Evolutionary conservation across 1,284 basidiomycete species (phyloP), one percentile per base, ranked within the genome.

Genomic region (Inonotus hispidus): DNA sequence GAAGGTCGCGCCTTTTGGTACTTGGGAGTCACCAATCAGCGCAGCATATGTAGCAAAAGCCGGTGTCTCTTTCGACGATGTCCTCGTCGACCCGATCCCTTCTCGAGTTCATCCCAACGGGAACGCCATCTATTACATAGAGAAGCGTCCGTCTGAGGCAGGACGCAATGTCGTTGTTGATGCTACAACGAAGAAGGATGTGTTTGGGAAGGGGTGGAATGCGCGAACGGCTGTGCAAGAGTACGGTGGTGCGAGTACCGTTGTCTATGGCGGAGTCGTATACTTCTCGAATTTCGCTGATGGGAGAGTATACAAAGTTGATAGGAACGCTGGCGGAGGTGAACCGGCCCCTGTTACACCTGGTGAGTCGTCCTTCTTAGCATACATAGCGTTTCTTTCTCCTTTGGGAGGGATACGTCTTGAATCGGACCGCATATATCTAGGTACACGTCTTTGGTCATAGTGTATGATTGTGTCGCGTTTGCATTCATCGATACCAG

Each of bases 281-380:
- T 84, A 84, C 69, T 88, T 87, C 70, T 85, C 85, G 1, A 73
- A 84, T 67, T 73, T 77, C 47, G 64, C 60, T 2, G 83, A 86
- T 65, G 75, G 77, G 0, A 72, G 80, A 10, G 77, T 86, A 0
- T 85, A 86, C 68, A 65, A 67, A 16, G 67, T 77, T 29, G 65
- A 66, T 19, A 14, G 29, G 7, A 52, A 52, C 13, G 45, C 7
- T 19, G 19, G 71, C 68, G 4, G 73, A 70, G 10, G 68, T 69
- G 38, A 70, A 73, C 83, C 85, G 0, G 71, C 76, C 56, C 70
- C 82, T 19, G 73, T 88, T 23, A 87, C 85, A 14, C 85, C 85
- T 60, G 82, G 87, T 87, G 65, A 50, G 74, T 25, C 41, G 7
- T 16, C 16, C 19, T 43, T 0, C 7, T n/a, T 1, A 7, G 16